Evolutionary conservation across 345 rosid species (phyloP).

Genomic region (Citrus medica): DNA sequence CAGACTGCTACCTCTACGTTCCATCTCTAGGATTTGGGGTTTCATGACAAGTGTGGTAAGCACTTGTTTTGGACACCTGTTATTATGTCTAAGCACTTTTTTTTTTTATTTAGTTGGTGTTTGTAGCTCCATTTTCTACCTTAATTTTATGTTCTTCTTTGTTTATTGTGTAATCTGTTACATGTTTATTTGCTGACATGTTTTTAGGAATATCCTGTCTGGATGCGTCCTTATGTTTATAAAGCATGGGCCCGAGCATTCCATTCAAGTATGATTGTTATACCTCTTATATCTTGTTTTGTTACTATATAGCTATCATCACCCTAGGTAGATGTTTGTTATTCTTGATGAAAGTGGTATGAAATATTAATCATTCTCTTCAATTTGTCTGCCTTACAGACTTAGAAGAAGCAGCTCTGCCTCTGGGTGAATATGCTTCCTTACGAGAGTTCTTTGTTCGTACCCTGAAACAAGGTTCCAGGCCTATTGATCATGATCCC

Average conservation of each 20-base stretch:
- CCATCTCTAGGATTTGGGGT: constrained; percentile 93
- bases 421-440: constrained; percentile 81
- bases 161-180: not conserved
- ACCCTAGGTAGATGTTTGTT: not conserved
- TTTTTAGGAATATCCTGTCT: constrained; percentile 73
- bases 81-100: not conserved
- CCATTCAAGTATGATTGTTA: constrained; percentile 66
- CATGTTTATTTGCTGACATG: constrained; percentile 18
- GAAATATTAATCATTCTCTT: not conserved
- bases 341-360: not conserved
- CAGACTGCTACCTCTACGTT: constrained; percentile 69
- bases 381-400: constrained; percentile 44
- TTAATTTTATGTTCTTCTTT: not conserved
- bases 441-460: constrained; percentile 87
- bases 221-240: constrained; percentile 80
- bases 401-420: constrained; percentile 79
- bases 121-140: not conserved
- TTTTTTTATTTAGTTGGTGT: not conserved
- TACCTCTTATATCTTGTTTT: constrained; percentile 5
- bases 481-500: constrained; percentile 82
- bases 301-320: not conserved
- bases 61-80: not conserved
- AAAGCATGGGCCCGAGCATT: constrained; percentile 95
- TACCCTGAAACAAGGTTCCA: constrained; percentile 76
- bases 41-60: constrained; percentile 65